phyloP scores from a whole-genome alignment of 164 flowering plant genomes.

The Berberis vulgaris region DNA sequence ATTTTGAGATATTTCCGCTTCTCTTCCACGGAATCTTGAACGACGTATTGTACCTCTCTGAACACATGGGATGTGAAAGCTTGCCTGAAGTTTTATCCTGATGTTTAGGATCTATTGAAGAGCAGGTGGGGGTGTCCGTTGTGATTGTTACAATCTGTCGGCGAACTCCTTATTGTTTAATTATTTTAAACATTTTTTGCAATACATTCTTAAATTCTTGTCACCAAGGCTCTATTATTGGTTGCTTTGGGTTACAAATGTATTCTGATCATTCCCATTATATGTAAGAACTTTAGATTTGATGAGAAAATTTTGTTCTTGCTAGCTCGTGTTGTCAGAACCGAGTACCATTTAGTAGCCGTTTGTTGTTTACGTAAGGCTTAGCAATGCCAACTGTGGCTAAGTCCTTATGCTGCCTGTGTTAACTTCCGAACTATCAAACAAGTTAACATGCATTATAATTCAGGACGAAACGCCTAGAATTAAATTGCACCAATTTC shows the following conservation, averaged over 20 bases:
- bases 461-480: too few relatives aligned
- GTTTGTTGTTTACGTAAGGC: too few relatives aligned
- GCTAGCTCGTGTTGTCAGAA: too few relatives aligned
- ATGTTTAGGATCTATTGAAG: conserved; percentile 2
- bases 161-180: conserved; percentile 3
- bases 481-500: too few relatives aligned
- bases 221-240: background rate
- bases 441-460: too few relatives aligned
- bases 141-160: conserved; percentile 1
- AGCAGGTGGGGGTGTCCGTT: background rate
- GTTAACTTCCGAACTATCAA: too few relatives aligned
- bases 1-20: background rate
- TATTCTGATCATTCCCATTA: background rate
- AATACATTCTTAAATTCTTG: background rate
- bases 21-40: background rate
- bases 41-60: background rate
- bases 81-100: background rate
- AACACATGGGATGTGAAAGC: background rate
- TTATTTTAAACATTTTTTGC: background rate
- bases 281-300: background rate
- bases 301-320: too few relatives aligned
- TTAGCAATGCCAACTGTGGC: too few relatives aligned
- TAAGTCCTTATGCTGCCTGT: too few relatives aligned
- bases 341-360: too few relatives aligned
- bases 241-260: background rate